These are phyloP conservation scores for Didymellaceae sp. DNA, from an alignment of 2,329 filamentous ascomycete genomes.

Conservation along the genomic window DNA sequence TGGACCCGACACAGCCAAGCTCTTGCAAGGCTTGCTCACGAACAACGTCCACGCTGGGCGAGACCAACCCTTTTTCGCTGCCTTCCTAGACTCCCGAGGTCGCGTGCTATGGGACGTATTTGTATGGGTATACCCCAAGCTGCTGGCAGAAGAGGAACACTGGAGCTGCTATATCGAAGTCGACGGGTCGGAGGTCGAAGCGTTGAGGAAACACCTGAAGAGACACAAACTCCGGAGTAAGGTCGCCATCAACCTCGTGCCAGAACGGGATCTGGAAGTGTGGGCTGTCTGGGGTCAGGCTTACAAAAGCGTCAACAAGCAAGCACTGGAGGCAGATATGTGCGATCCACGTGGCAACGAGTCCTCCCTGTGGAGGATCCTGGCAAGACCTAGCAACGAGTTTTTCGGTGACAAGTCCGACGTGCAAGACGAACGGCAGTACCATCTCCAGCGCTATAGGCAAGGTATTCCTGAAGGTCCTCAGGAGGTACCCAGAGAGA, in stretches of 20 bases:
- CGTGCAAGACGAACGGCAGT: conserved; percentile 55
- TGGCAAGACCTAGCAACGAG: conserved; percentile 8
- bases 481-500: conserved; percentile 73
- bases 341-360: conserved; percentile 32
- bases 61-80: conserved; percentile 65
- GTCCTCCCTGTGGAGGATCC: conserved; percentile 13
- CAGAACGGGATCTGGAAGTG: conserved; percentile 68
- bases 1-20: conserved; percentile 80
- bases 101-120: conserved; percentile 89
- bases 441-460: conserved; percentile 78
- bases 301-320: conserved; percentile 10
- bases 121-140: conserved; percentile 64
- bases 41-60: conserved; percentile 65
- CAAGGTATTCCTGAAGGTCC: conserved; percentile 86
- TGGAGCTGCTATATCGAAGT: conserved; percentile 79
- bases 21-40: conserved; percentile 87
- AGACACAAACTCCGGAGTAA: conserved; percentile 87
- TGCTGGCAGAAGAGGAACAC: conserved; percentile 40
- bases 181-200: conserved; percentile 69
- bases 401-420: conserved; percentile 10
- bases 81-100: conserved; percentile 82
- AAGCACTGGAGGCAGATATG: conserved; percentile 18
- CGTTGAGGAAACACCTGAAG: conserved; percentile 74
- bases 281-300: conserved; percentile 74
- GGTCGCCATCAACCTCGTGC: conserved; percentile 66